Evolutionary conservation across 2,329 filamentous ascomycete genomes (phyloP).

Genomic region (Epicoccum sorghinum): DNA sequence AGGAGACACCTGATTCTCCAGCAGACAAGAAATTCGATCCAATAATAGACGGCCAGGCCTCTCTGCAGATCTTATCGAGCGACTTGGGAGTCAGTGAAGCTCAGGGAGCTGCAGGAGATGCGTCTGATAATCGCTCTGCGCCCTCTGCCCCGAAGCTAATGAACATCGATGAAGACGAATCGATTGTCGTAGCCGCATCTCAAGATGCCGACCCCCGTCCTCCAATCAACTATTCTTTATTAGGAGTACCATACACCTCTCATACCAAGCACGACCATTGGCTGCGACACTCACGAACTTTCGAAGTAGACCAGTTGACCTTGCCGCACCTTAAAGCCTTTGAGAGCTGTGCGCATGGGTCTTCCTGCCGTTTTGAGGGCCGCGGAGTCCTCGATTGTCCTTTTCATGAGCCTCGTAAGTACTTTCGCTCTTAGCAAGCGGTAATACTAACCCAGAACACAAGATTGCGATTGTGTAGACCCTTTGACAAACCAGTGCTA

Average conservation of each 20-base stretch:
- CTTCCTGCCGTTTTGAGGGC: constrained; percentile 22
- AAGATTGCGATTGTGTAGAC: constrained; percentile 26
- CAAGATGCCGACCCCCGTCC: not conserved
- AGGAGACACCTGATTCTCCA: not conserved
- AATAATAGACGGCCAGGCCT: not conserved
- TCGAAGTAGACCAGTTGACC: constrained; percentile 27
- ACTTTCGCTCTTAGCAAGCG: not conserved
- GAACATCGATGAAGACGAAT: not conserved
- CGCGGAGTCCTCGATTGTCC: constrained; percentile 29
- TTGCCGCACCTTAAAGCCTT: constrained; percentile 8
- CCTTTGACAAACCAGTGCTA: constrained; percentile 28
- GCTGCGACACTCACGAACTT: constrained; percentile 18
- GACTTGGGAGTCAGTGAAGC: not conserved
- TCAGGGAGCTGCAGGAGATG: not conserved
- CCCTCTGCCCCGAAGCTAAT: not conserved
- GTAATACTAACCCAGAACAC: not conserved
- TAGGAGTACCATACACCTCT: not conserved
- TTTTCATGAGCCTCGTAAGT: constrained; percentile 27
- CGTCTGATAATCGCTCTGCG: not conserved
- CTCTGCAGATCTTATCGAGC: not conserved
- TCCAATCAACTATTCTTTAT: not conserved
- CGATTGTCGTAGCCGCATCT: not conserved
- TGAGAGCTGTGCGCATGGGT: constrained; percentile 10
- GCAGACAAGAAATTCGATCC: not conserved
- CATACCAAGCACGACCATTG: constrained; percentile 29